Evolutionary conservation across 495 filamentous ascomycete species (phyloP).

Genomic region (Extremus antarcticus): DNA sequence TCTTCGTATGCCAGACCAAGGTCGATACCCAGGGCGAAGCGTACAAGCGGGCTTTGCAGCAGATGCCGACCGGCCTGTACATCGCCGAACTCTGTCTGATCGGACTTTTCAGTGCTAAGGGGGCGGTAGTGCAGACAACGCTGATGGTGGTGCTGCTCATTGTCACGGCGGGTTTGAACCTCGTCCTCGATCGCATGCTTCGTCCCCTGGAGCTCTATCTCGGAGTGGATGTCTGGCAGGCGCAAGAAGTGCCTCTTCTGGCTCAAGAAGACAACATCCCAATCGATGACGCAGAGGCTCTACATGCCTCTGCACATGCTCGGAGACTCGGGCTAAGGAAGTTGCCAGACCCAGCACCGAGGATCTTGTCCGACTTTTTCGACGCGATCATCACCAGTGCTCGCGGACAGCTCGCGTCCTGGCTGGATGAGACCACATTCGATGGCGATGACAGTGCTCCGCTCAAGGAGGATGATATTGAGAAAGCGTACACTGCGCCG

Average conservation of each 20-base stretch:
- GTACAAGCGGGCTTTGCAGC: conserved; percentile 31
- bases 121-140: conserved; percentile 19
- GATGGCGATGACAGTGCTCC: conserved; percentile 17
- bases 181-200: conserved; percentile 24
- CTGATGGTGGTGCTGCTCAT: conserved; percentile 26
- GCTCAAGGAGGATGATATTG: conserved; percentile 10
- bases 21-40: conserved; percentile 30
- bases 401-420: conserved; percentile 16
- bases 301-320: conserved; percentile 20
- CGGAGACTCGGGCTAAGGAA: conserved; percentile 14
- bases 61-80: conserved; percentile 30
- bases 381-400: conserved; percentile 24
- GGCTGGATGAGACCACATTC: conserved; percentile 17
- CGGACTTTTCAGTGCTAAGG: conserved; percentile 26
- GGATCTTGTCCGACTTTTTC: conserved; percentile 19
- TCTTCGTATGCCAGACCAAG: conserved; percentile 26
- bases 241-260: conserved; percentile 16
- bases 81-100: conserved; percentile 31
- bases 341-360: conserved; percentile 15
- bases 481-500: conserved; percentile 70
- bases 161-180: conserved; percentile 25
- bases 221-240: conserved; percentile 22
- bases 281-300: conserved; percentile 16
- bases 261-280: conserved; percentile 14
- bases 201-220: conserved; percentile 27